Conservation (phyloP, 1,139 yeast genomes). For the Geotrichum histeridarum region DNA sequence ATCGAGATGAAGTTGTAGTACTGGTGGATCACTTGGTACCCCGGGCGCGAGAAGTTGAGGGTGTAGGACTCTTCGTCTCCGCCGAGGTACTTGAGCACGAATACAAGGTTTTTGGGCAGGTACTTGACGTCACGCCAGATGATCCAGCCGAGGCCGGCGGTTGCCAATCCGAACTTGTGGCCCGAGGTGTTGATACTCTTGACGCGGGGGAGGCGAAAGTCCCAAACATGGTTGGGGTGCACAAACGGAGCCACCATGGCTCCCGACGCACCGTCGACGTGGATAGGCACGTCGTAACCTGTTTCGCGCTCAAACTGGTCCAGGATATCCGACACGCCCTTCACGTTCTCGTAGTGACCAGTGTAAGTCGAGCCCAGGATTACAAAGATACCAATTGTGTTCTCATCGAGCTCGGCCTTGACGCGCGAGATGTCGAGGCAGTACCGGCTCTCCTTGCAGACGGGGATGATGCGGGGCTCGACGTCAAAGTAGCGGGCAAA, state of each 20-base stretch:
- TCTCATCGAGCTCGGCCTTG: constrained; percentile 32
- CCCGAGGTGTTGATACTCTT: constrained; percentile 88
- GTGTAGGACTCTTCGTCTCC: constrained; percentile 85
- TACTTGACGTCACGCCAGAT: constrained; percentile 64
- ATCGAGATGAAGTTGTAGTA: constrained; percentile 70
- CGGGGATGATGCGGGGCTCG: constrained; percentile 71
- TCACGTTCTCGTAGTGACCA: constrained; percentile 83
- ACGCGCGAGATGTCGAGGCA: constrained; percentile 31
- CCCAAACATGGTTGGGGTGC: constrained; percentile 76
- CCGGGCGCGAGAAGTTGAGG: constrained; percentile 87
- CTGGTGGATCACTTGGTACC: constrained; percentile 84
- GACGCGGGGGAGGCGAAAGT: constrained; percentile 70
- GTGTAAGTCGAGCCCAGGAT: constrained; percentile 90
- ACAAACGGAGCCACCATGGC: constrained; percentile 83
- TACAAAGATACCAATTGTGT: constrained; percentile 87
- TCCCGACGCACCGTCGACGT: constrained; percentile 92
- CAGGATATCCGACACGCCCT: constrained; percentile 51
- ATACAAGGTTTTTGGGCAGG: constrained; percentile 67
- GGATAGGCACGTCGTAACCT: constrained; percentile 71
- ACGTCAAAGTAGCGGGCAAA: constrained; percentile 93
- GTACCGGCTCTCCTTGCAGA: constrained; percentile 55
- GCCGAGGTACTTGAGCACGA: constrained; percentile 78
- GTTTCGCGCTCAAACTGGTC: constrained; percentile 65
- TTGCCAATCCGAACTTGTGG: constrained; percentile 84
- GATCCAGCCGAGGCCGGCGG: constrained; percentile 93